These are phyloP conservation scores for Pholiota adiposa DNA, from an alignment of 1,284 basidiomycete genomes.

Conservation along the genomic window DNA sequence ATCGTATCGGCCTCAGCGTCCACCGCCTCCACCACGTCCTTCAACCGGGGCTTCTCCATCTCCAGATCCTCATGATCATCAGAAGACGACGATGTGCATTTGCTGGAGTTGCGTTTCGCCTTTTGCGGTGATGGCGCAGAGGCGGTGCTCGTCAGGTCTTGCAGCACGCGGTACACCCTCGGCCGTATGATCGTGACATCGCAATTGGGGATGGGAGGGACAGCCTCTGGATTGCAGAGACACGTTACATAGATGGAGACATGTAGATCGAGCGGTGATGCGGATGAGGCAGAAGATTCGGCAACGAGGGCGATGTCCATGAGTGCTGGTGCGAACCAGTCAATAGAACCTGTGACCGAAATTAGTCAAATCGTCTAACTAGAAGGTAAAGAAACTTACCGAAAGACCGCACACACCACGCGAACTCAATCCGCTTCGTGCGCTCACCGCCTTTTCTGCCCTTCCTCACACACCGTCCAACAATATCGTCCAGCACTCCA, in stretches of 20 bases:
- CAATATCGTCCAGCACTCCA: constrained; percentile 67
- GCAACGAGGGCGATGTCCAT: constrained; percentile 58
- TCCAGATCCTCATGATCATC: not conserved
- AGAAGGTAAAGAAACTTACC: constrained; percentile 38
- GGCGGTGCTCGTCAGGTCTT: constrained; percentile 42
- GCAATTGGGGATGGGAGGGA: constrained; percentile 65
- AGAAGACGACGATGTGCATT: not conserved
- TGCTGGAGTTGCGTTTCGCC: not conserved
- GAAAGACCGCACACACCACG: constrained; percentile 67
- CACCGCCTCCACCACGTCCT: not conserved
- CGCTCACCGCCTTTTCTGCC: constrained; percentile 36
- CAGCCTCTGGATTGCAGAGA: constrained; percentile 64
- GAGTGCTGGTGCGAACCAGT: constrained; percentile 62
- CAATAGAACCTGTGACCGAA: constrained; percentile 44
- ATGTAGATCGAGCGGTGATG: constrained; percentile 53
- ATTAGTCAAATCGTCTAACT: not conserved
- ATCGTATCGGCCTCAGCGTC: not conserved
- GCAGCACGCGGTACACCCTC: constrained; percentile 46
- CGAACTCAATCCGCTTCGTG: constrained; percentile 62
- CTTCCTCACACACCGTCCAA: constrained; percentile 53
- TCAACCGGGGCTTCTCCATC: not conserved
- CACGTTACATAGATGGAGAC: constrained; percentile 76
- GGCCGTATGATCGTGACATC: constrained; percentile 55
- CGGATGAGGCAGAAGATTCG: constrained; percentile 35
- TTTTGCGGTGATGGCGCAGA: not conserved